Percentiles rank a stretch among this genome's conserved stretches.
These are phyloP conservation scores for Alternaria dauci DNA, from an alignment of 2,329 filamentous ascomycete species.

Conservation along the genomic window DNA sequence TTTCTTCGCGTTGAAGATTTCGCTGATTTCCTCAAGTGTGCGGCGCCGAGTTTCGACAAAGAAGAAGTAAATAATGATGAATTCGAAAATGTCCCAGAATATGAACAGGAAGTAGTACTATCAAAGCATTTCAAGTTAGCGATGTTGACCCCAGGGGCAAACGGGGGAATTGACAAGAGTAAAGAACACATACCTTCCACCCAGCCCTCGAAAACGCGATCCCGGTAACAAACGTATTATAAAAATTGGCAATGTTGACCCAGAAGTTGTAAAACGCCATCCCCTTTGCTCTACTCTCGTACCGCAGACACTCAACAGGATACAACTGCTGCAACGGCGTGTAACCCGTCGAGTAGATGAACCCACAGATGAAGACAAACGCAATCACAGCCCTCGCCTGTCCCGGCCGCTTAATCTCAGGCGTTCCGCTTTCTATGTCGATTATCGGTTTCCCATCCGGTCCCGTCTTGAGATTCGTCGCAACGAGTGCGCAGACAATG, in stretches of 20 bases:
- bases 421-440: slow-evolving; percentile 35
- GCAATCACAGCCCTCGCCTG: slow-evolving; percentile 55
- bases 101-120: slow-evolving; percentile 54
- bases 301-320: slow-evolving; percentile 59
- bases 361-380: slow-evolving; percentile 57
- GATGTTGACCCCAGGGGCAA: not conserved
- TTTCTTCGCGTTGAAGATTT: slow-evolving; percentile 53
- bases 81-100: slow-evolving; percentile 54
- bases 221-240: slow-evolving; percentile 57
- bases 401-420: slow-evolving; percentile 44
- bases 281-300: slow-evolving; percentile 59
- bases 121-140: not conserved
- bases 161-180: too few species aligned
- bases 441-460: slow-evolving; percentile 33
- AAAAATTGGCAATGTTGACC: slow-evolving; percentile 56
- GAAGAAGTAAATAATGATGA: slow-evolving; percentile 51
- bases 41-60: slow-evolving; percentile 51
- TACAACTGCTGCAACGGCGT: slow-evolving; percentile 59
- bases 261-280: slow-evolving; percentile 59
- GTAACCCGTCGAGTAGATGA: slow-evolving; percentile 50
- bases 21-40: slow-evolving; percentile 57
- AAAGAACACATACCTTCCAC: slow-evolving; percentile 43
- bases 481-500: slow-evolving; percentile 54
- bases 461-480: slow-evolving; percentile 47
- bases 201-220: slow-evolving; percentile 50